Evolutionary conservation across 805 yeast genomes (phyloP).

Genomic region (Candida sithepensis): DNA sequence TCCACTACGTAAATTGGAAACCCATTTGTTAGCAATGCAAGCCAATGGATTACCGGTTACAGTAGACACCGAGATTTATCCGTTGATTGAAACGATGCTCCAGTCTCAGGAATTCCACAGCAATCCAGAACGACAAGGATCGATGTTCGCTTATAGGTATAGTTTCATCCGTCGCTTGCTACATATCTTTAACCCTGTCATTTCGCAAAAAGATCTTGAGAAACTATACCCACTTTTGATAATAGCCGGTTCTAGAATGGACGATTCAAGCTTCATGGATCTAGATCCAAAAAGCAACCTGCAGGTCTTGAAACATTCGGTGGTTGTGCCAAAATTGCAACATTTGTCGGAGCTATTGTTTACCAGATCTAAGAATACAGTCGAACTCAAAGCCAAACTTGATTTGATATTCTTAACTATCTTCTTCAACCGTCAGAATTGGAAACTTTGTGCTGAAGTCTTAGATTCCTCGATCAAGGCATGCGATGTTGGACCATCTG

Average conservation of each 20-base stretch:
- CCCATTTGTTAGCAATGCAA: slow-evolving; percentile 27
- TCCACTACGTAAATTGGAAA: slow-evolving; percentile 18
- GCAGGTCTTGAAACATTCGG: slow-evolving; percentile 11
- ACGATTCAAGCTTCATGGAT: slow-evolving; percentile 20
- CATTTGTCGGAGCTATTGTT: slow-evolving; percentile 11
- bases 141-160: slow-evolving; percentile 22
- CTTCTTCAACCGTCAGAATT: slow-evolving; percentile 16
- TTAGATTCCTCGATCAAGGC: slow-evolving; percentile 13
- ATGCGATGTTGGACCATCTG: slow-evolving; percentile 11
- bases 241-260: slow-evolving; percentile 27
- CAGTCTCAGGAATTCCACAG: slow-evolving; percentile 29
- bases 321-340: slow-evolving; percentile 12
- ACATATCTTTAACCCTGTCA: slow-evolving; percentile 19
- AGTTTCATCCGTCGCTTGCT: slow-evolving; percentile 14
- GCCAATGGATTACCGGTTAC: slow-evolving; percentile 26
- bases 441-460: slow-evolving; percentile 13
- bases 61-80: slow-evolving; percentile 14
- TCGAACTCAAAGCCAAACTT: slow-evolving; percentile 8
- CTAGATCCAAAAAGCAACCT: slow-evolving; percentile 3
- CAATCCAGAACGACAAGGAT: slow-evolving; percentile 3
- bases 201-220: slow-evolving; percentile 16
- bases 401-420: slow-evolving; percentile 15
- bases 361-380: slow-evolving; percentile 1
- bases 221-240: slow-evolving; percentile 24
- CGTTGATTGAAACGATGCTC: slow-evolving; percentile 18